Percentiles rank a stretch among this genome's conserved stretches.
Conservation (phyloP, 768 basidiomycete genomes). For the Podaxis pistillaris region DNA sequence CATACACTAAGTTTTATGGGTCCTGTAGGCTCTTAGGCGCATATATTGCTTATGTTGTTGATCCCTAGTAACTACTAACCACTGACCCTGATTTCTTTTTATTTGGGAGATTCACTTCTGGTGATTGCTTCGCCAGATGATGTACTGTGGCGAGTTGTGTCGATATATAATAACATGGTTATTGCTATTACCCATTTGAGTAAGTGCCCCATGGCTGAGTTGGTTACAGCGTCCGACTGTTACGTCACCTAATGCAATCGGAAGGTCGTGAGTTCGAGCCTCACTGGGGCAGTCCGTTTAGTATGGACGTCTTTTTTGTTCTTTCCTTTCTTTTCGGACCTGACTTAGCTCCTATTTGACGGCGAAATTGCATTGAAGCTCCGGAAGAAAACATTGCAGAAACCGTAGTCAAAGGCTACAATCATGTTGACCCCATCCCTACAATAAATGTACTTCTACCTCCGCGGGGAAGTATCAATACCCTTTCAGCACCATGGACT, state of each 20-base stretch:
- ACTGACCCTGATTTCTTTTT: too few relatives aligned
- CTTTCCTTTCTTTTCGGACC: not conserved
- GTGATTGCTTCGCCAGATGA: too few relatives aligned
- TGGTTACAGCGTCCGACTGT: slow-evolving; percentile 81
- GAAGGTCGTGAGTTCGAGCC: slow-evolving; percentile 72
- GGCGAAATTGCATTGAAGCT: not conserved
- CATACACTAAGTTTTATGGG: too few relatives aligned
- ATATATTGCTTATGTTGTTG: too few relatives aligned
- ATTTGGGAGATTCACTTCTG: too few relatives aligned
- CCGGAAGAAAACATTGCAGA: not conserved
- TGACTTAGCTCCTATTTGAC: not conserved
- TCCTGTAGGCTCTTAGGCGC: too few relatives aligned
- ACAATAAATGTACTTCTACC: slow-evolving; percentile 81
- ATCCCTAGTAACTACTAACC: too few relatives aligned
- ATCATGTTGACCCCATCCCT: slow-evolving; percentile 55
- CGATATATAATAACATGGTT: too few relatives aligned
- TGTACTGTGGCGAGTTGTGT: too few relatives aligned
- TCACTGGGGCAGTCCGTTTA: slow-evolving; percentile 50
- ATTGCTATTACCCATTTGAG: not conserved
- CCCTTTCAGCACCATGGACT: slow-evolving; percentile 76
- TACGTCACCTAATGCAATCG: slow-evolving; percentile 35
- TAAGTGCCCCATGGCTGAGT: slow-evolving; percentile 72
- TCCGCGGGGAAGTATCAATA: slow-evolving; percentile 80
- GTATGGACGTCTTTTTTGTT: slow-evolving; percentile 2
- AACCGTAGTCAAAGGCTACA: not conserved